Evolutionary conservation across 1,284 basidiomycete species (phyloP).

Genomic region (Tilletia setariae): DNA sequence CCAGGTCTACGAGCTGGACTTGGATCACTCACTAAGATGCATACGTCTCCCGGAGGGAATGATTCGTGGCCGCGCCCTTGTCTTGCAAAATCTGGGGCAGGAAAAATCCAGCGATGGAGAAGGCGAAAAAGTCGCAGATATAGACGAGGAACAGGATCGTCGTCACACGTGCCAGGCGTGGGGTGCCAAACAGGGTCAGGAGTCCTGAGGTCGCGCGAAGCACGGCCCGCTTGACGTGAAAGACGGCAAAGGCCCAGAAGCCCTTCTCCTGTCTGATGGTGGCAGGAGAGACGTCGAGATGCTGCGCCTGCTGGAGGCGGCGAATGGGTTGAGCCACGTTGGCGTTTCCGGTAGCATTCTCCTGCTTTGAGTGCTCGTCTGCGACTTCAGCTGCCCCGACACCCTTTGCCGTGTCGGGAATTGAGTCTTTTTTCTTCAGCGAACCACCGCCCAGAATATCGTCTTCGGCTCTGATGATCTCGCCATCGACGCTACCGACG

Average conservation of each 20-base stretch:
- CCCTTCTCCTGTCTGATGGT: background rate
- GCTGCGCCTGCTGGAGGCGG: background rate
- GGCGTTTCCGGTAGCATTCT: background rate
- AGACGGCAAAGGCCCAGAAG: conserved; percentile 4
- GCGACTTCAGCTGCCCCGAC: background rate
- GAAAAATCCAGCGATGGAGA: conserved; percentile 56
- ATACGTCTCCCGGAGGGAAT: conserved; percentile 55
- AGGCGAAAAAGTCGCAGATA: conserved; percentile 51
- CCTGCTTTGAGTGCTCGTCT: no score
- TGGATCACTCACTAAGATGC: conserved; percentile 45
- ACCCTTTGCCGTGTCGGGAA: conserved; percentile 12
- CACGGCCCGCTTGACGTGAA: background rate
- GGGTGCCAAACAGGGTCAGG: background rate
- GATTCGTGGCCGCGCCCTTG: conserved; percentile 49
- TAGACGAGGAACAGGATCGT: background rate
- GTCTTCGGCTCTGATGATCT: conserved; percentile 30
- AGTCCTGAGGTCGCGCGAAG: conserved; percentile 7
- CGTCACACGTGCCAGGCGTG: background rate
- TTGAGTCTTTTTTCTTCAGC: background rate
- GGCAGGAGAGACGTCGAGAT: background rate
- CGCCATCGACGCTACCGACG: conserved; percentile 37
- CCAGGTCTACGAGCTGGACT: no score
- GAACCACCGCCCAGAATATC: background rate
- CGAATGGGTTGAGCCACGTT: conserved; percentile 1
- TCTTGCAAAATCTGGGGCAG: conserved; percentile 55